Evolutionary conservation across 2,329 filamentous ascomycete genomes (phyloP), one percentile per base, ranked within the genome.

Genomic region (Alternaria viburni): DNA sequence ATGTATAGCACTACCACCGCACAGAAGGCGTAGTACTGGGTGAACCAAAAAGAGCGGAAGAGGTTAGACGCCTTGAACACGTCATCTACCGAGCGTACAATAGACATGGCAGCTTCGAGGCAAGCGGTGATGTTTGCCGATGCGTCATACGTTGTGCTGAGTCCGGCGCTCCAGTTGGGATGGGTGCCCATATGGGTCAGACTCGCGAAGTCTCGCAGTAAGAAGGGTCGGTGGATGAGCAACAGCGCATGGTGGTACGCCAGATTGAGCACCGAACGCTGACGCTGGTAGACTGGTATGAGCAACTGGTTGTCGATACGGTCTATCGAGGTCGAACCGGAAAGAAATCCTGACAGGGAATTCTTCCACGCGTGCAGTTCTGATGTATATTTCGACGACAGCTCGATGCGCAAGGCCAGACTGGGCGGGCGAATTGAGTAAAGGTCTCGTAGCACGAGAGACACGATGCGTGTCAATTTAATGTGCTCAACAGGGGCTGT

Each of bases 231-330:
- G 50, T 86, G 87, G 7, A 85, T 83, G 17, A 88, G 82, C 70
- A 89, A 86, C 9, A 86, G 79, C 3, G 86, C 85, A 57, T 89
- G 87, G 5, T 82, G 83, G 65, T 87, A 84, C 0, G 86, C 86
- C 0, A 89, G 77, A 43, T 83, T 84, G 10, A 89, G 74, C 1
- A 87, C 86, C 0, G 81, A 84, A 3, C 86, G 83, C 65, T 88
- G 86, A 5, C 85, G 79, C 57, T 84, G 81, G 66, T 85, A 86
- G n/a, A 84, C 79, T 1, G 84, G 81, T 30, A 85, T 82, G 8
- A 84, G 72, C 57, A 81, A 79, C 5, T 79, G 81, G 0, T 81
- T 77, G 51, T 83, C 81, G 6, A 84, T 74, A 21, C 68, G 63
- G 15, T 58, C 59, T 21, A 65, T 65, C 9, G 76, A 79, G 49